Conservation (phyloP, 1,284 basidiomycete genomes). For the Puccinia horiana region DNA sequence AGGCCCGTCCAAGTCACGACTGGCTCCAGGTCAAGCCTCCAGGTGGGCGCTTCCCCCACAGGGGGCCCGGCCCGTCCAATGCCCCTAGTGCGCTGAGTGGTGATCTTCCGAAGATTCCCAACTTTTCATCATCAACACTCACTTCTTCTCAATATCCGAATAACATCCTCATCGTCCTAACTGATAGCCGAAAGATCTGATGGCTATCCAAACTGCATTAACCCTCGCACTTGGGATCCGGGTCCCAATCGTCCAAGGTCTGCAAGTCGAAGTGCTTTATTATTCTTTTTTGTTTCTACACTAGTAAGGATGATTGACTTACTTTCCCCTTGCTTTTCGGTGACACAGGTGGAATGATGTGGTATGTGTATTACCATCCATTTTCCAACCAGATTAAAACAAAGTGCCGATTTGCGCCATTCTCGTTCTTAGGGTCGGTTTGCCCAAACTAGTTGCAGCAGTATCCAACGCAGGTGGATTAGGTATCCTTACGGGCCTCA, state of each 20-base stretch:
- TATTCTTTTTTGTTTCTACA: not conserved
- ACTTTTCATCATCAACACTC: too few relatives aligned
- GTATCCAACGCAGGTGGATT: constrained; percentile 84
- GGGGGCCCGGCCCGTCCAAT: too few relatives aligned
- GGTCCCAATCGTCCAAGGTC: constrained; percentile 56
- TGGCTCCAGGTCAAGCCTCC: too few relatives aligned
- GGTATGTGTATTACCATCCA: constrained; percentile 10
- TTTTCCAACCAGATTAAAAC: not conserved
- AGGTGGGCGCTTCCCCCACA: too few relatives aligned
- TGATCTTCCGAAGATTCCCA: too few relatives aligned
- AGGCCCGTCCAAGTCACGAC: too few relatives aligned
- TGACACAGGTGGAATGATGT: constrained; percentile 52
- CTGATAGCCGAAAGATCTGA: constrained; percentile 36
- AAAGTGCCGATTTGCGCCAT: not conserved
- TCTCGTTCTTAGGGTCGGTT: constrained; percentile 67
- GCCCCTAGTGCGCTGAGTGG: too few relatives aligned
- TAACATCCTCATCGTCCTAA: not conserved
- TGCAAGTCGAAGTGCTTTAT: not conserved
- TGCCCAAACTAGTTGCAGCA: constrained; percentile 72
- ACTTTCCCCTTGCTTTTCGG: not conserved
- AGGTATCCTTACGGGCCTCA: constrained; percentile 81
- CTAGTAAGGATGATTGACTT: not conserved
- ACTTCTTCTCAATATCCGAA: too few relatives aligned
- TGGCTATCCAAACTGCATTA: constrained; percentile 57
- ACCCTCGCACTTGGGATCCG: constrained; percentile 59